Conservation (phyloP, 768 basidiomycete genomes). For the Phlegmacium glaucopus region DNA sequence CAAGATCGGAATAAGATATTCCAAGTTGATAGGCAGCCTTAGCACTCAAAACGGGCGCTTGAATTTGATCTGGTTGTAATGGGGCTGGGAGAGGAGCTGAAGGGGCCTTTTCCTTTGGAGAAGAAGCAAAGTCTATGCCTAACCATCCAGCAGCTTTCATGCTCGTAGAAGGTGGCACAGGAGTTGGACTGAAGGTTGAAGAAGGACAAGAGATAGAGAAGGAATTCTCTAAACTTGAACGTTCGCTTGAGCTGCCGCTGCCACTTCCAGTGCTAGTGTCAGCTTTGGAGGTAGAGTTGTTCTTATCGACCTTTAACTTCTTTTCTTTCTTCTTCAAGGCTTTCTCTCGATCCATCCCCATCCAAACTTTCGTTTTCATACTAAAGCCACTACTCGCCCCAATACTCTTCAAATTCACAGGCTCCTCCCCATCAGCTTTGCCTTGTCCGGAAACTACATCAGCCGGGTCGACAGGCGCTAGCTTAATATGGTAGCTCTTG, state of each 20-base stretch:
- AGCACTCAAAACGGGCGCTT: slow-evolving; percentile 25
- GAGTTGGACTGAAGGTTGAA: slow-evolving; percentile 19
- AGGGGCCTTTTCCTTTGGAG: background rate
- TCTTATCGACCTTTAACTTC: slow-evolving; percentile 11
- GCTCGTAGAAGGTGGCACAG: slow-evolving; percentile 22
- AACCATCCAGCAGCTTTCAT: slow-evolving; percentile 20
- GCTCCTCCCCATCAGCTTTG: background rate
- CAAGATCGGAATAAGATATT: slow-evolving; percentile 31
- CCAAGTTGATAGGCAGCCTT: slow-evolving; percentile 41
- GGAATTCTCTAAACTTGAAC: slow-evolving; percentile 9
- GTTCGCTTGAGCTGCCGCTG: slow-evolving; percentile 7
- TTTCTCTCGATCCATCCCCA: slow-evolving; percentile 12
- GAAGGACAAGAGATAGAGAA: slow-evolving; percentile 12
- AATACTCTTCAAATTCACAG: background rate
- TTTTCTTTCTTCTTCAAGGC: slow-evolving; percentile 20
- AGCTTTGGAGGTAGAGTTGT: background rate
- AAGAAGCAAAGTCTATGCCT: background rate
- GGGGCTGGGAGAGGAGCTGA: slow-evolving; percentile 2
- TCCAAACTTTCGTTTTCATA: slow-evolving; percentile 21
- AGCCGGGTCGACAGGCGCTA: slow-evolving; percentile 47
- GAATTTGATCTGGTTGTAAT: background rate
- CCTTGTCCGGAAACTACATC: slow-evolving; percentile 12
- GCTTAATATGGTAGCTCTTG: slow-evolving; percentile 48
- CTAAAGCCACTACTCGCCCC: slow-evolving; percentile 18
- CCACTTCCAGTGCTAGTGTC: slow-evolving; percentile 1